Base-by-base conservation (phyloP, 2,329 filamentous ascomycete species). In the Didymellaceae sp. region DNA sequence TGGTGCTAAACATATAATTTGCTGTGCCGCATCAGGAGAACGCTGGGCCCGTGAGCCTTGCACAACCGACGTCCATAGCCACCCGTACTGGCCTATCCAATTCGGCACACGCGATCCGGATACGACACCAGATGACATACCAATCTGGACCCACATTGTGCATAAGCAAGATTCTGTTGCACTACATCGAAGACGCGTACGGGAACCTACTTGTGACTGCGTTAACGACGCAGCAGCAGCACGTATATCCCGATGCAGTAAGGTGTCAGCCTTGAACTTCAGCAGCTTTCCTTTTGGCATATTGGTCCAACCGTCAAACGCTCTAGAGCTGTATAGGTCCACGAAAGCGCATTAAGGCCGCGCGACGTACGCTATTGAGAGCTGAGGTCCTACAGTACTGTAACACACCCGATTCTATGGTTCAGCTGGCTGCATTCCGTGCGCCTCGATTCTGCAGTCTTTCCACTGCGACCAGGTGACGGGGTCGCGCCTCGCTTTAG, bases 281-380 rank as follows among this genome's bases (percentile, higher is more conserved):
- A 55, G 39, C 28, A 42, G 43, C 39, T 48, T 46, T 54, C 50
- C 49, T 53, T 52, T 42, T 51, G 21, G 21, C 51, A 25, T 32
- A 20, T 47, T 40, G 43, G 51, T 47, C 52, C 48, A 45, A 57
- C 57, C 26, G 60, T 57, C 49, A 45, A 46, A 44, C 44, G 45
- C 33, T 43, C 21, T 45, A 25, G 41, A 41, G 50, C 48, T 37
- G 34, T 42, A 6, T 14, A 22, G 31, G 48, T 25, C 26, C 42
- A 28, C 40, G 22, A 16, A 3, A 10, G 11, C n/a, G 24, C 17
- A 43, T 49, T 10, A 26, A 26, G 42, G 17, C 32, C 30, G 38
- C 17, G 26, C 16, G 20, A n/a, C 24, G 13, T 17, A 21, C 26
- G 35, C 21, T 52, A 38, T 39, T 13, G 32, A 49, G 14, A 31